Evolutionary conservation across 768 basidiomycete genomes (phyloP).

Genomic region (Crepidotus variabilis): DNA sequence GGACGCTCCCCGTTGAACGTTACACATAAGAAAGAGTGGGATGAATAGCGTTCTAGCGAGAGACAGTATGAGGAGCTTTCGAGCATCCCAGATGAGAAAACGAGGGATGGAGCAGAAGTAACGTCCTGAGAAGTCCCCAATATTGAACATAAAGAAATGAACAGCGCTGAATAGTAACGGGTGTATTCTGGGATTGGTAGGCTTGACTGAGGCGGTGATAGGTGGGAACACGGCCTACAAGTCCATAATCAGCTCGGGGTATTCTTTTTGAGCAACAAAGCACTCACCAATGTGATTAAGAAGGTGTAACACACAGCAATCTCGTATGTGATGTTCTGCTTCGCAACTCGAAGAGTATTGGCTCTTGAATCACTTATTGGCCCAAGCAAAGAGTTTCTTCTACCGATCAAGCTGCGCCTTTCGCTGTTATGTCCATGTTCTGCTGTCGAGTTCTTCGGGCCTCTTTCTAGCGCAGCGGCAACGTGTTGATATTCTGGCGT

Average conservation of each 20-base stretch:
- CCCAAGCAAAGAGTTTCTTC: constrained; percentile 7
- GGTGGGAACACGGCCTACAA: constrained; percentile 81
- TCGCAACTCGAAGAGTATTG: constrained; percentile 50
- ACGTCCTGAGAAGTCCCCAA: constrained; percentile 70
- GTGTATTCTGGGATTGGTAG: constrained; percentile 63
- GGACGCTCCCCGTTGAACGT: constrained; percentile 51
- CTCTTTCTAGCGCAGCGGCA: constrained; percentile 43
- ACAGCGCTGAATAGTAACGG: constrained; percentile 79
- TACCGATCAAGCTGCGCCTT: constrained; percentile 34
- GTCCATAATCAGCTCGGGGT: constrained; percentile 8
- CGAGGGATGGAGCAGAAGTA: constrained; percentile 62
- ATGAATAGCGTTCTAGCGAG: constrained; percentile 76
- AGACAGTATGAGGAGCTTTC: constrained; percentile 58
- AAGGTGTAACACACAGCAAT: constrained; percentile 75
- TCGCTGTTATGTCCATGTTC: constrained; percentile 25
- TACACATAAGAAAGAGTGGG: constrained; percentile 86
- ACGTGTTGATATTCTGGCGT: constrained; percentile 58
- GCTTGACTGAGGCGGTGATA: constrained; percentile 72
- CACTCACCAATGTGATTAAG: constrained; percentile 70
- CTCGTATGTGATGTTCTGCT: constrained; percentile 66
- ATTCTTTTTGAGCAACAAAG: neutral
- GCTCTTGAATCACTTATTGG: constrained; percentile 23
- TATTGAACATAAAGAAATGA: constrained; percentile 75
- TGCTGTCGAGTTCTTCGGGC: constrained; percentile 16
- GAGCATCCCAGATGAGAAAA: constrained; percentile 67